A percentile compares a stretch with the other conserved stretches of the same genome.
phyloP scores from a whole-genome alignment of 176 grass and related monocot species.

The Pontederia paniculata region DNA sequence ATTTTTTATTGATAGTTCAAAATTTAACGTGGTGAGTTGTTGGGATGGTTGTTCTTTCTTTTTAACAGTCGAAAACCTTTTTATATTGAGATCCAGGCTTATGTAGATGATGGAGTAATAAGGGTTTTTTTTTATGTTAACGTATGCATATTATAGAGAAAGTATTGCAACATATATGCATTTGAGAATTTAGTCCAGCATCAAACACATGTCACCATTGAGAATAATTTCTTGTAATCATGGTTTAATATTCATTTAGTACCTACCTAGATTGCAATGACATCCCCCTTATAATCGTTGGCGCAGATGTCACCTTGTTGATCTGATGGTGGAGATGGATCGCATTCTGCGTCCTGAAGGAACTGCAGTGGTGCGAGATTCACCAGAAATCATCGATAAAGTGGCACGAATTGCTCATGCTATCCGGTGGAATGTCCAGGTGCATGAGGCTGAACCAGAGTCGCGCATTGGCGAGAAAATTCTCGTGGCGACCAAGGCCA shows the following conservation, averaged over 20 bases:
- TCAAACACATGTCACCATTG: too few relatives aligned
- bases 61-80: too few relatives aligned
- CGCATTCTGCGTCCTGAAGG: slow-evolving; percentile 85
- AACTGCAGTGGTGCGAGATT: slow-evolving; percentile 56
- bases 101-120: too few relatives aligned
- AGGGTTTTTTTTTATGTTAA: neutral
- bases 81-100: too few relatives aligned
- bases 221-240: too few relatives aligned
- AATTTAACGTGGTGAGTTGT: too few relatives aligned
- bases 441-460: slow-evolving; percentile 59
- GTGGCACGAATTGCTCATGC: slow-evolving; percentile 45
- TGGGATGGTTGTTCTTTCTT: too few relatives aligned
- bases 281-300: neutral
- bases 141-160: too few relatives aligned
- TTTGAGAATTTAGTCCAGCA: too few relatives aligned
- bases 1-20: too few relatives aligned
- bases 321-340: slow-evolving; percentile 98
- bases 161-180: too few relatives aligned
- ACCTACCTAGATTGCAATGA: neutral
- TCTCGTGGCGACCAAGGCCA: slow-evolving; percentile 74
- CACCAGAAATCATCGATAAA: slow-evolving; percentile 46
- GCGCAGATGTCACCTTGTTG: slow-evolving; percentile 69
- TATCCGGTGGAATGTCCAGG: slow-evolving; percentile 51
- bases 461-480: slow-evolving; percentile 49
- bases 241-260: too few relatives aligned